phyloP scores from a whole-genome alignment of 495 filamentous ascomycete species.

The Aspergillus bridgeri region DNA sequence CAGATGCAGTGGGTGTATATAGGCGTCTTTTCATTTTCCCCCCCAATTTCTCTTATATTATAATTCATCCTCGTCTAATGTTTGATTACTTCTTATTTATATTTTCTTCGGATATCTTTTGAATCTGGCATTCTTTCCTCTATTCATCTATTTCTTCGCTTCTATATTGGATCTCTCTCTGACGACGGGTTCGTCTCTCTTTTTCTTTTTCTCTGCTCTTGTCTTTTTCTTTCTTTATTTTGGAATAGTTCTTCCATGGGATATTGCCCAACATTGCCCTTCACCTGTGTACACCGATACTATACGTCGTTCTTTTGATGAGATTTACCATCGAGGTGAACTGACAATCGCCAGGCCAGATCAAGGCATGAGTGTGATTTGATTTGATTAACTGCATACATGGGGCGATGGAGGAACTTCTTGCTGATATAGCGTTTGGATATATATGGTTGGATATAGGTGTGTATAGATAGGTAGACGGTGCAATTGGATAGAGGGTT shows the following conservation, averaged over 20 bases:
- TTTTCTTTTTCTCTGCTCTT: too few relatives aligned
- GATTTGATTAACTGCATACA: neutral
- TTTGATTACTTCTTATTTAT: neutral
- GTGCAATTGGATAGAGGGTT: neutral
- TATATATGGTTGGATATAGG: neutral
- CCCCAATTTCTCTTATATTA: neutral
- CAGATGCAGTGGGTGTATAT: conserved; percentile 1
- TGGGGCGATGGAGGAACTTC: neutral
- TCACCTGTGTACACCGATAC: neutral
- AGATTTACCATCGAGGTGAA: too few relatives aligned
- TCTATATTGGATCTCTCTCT: neutral
- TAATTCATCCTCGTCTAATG: neutral
- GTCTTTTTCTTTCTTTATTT: too few relatives aligned
- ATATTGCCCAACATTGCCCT: neutral
- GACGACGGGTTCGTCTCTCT: neutral
- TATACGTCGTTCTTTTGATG: too few relatives aligned
- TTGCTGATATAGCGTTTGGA: neutral
- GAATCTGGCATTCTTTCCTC: neutral
- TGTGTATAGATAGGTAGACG: neutral
- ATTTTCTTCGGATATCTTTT: neutral
- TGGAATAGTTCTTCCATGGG: neutral
- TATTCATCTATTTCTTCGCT: neutral
- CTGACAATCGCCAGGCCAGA: too few relatives aligned
- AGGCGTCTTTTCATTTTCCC: neutral
- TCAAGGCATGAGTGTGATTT: neutral